Evolutionary conservation across 2,329 filamentous ascomycete genomes (phyloP).

Genomic region (Exophiala oligosperma): DNA sequence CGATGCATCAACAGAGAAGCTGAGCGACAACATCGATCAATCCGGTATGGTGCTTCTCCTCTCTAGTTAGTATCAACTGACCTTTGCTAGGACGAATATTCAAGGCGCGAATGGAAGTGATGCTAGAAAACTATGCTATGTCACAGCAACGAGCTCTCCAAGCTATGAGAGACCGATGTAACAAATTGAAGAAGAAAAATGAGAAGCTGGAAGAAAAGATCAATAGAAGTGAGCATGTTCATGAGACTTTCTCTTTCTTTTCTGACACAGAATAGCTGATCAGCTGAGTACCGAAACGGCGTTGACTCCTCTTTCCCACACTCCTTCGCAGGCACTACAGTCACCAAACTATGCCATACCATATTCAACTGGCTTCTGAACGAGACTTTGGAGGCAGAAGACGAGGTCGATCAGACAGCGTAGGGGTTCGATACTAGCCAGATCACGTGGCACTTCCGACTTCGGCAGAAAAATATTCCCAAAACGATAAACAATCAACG

Average conservation of each 20-base stretch:
- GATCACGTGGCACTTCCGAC: background rate
- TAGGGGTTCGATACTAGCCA: background rate
- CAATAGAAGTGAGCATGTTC: conserved; percentile 9
- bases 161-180: conserved; percentile 18
- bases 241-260: too few relatives aligned
- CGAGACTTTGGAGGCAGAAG: background rate
- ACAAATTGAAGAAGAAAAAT: conserved; percentile 19
- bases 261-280: conserved; percentile 2
- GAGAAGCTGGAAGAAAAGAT: conserved; percentile 10
- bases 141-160: conserved; percentile 21
- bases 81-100: conserved; percentile 13
- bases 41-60: conserved; percentile 9
- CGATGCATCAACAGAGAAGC: background rate
- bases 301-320: background rate
- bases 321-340: background rate
- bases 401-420: background rate
- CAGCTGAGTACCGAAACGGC: conserved; percentile 1
- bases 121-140: conserved; percentile 19
- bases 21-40: conserved; percentile 13
- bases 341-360: background rate
- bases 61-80: background rate
- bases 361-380: background rate
- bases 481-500: background rate
- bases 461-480: background rate
- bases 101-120: conserved; percentile 14